Base-by-base conservation (phyloP, 1,139 yeast genomes). In the Candida gigantensis region DNA sequence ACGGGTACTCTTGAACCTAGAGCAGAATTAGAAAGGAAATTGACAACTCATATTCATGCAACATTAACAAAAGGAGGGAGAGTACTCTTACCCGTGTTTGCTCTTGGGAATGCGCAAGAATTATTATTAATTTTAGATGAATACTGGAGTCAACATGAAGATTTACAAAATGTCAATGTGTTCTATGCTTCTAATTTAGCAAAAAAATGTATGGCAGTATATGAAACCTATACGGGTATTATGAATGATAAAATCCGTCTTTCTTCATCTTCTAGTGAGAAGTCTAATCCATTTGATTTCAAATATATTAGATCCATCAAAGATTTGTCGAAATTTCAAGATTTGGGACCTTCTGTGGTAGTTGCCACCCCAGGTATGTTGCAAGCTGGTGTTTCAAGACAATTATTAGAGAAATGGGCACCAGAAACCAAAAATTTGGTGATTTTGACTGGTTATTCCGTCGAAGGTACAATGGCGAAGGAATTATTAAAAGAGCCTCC, bases 351-450 rank as follows among this genome's bases (percentile, higher is more conserved):
- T 1, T 87, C 96, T 49, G 98, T 92, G 23, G 92, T 94, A 62
- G 79, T 92, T 28, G 98, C 98, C 0, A 81, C 95, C 30, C 99
- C 98, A 0, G 98, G 99, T 58, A 92, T 92, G 98, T 70, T 92
- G 35, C 98, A 92, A 57, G 90, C 86, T 52, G 98, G 98, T 45
- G 83, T 90, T 3, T 89, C 97, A 0, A 74, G 99, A 51, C 95
- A 87, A 49, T 69, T 92, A 30, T 69, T 92, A 27, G 99, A 92
- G 55, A 79, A 84, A 57, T 92, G 99, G 99, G 92, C 96, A 1
- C 98, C 98, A 0, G 98, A 92, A 53, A 86, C 95, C 3, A 84
- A 88, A 52, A 92, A 92, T 52, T 72, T 95, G 2, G 81, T 89
- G 19, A 77, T 92, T 24, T 65, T 92, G 58, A 94, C 99, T 0